Evolutionary conservation across 306 rosid genomes (phyloP).

Genomic region (Oemleria cerasiformis): DNA sequence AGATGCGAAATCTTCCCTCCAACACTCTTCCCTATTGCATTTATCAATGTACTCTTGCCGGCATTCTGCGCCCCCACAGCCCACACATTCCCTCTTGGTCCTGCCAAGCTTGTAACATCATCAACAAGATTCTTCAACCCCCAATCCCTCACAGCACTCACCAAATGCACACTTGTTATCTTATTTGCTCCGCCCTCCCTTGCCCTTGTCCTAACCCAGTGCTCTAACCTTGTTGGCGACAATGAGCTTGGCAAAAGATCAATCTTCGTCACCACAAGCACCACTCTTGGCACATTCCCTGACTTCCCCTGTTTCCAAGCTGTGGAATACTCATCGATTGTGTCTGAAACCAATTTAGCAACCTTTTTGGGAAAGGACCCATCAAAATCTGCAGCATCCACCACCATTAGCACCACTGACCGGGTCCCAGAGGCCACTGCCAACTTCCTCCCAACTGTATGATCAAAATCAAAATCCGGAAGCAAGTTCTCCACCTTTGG

Average conservation of each 20-base stretch:
- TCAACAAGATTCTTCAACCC: constrained; percentile 78
- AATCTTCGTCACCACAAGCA: constrained; percentile 77
- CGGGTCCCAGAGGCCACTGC: constrained; percentile 54
- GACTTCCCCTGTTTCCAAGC: constrained; percentile 86
- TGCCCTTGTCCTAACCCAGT: constrained; percentile 89
- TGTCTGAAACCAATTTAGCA: constrained; percentile 62
- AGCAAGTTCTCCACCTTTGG: constrained; percentile 74
- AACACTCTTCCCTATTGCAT: constrained; percentile 59
- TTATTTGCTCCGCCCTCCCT: constrained; percentile 78
- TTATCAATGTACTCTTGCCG: constrained; percentile 87
- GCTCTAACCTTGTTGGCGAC: constrained; percentile 77
- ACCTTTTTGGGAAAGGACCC: constrained; percentile 85
- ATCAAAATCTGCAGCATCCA: constrained; percentile 80
- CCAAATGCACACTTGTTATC: constrained; percentile 89
- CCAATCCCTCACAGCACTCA: constrained; percentile 80
- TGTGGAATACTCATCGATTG: constrained; percentile 60
- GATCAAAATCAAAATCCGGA: constrained; percentile 86
- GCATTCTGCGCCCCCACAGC: constrained; percentile 95
- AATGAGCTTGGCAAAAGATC: constrained; percentile 72
- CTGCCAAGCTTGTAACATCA: constrained; percentile 59
- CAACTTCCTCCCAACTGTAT: constrained; percentile 81
- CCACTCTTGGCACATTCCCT: constrained; percentile 83
- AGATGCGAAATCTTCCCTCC: constrained; percentile 68
- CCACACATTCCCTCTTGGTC: constrained; percentile 91
- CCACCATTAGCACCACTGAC: constrained; percentile 79